phyloP scores from a whole-genome alignment of 2,329 filamentous ascomycete species.

The Hypoxylon sp. region DNA sequence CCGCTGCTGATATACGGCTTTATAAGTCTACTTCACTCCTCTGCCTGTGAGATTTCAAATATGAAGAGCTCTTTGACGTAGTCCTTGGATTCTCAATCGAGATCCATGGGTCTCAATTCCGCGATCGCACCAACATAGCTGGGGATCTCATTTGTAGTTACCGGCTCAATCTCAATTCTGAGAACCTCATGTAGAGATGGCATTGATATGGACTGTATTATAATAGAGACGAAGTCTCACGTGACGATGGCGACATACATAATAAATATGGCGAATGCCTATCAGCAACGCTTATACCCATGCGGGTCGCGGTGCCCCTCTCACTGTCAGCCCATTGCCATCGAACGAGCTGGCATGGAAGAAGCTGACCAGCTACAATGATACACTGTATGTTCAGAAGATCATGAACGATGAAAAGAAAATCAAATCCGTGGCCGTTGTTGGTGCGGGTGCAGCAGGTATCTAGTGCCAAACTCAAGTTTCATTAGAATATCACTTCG shows the following conservation, averaged over 20 bases:
- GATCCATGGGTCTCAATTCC: neutral
- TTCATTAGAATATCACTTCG: neutral
- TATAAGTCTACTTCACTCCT: no score
- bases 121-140: no score
- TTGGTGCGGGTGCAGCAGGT: conserved; percentile 61
- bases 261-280: conserved; percentile 32
- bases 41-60: neutral
- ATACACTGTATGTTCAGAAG: conserved; percentile 29
- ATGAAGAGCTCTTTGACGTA: neutral
- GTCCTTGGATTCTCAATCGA: neutral
- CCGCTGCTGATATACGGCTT: no score
- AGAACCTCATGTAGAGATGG: neutral
- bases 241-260: conserved; percentile 43
- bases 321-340: neutral
- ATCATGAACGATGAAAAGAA: conserved; percentile 35
- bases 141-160: no score
- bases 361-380: conserved; percentile 3
- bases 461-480: conserved; percentile 12
- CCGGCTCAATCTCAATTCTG: neutral
- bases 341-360: neutral
- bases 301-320: conserved; percentile 29
- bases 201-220: neutral
- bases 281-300: neutral
- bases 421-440: conserved; percentile 58
- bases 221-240: conserved; percentile 16